phyloP scores from a whole-genome alignment of 2,329 filamentous ascomycete genomes.

The Diplodia intermedia region DNA sequence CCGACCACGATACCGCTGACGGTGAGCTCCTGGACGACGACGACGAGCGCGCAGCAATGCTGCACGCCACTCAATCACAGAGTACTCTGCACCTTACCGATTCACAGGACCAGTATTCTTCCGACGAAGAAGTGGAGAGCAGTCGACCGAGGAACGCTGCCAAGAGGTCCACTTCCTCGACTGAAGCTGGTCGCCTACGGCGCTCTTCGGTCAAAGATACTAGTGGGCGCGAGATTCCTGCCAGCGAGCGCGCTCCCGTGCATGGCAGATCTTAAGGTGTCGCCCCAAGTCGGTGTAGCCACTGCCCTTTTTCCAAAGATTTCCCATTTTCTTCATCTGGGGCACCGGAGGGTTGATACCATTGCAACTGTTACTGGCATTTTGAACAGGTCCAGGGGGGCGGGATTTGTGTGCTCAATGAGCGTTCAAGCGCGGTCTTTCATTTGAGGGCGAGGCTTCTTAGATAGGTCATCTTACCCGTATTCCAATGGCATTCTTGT shows the following conservation, averaged over 20 bases:
- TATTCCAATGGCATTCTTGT: conserved; percentile 3
- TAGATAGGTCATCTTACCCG: conserved; percentile 8
- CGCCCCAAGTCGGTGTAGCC: background rate
- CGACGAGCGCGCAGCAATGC: conserved; percentile 67
- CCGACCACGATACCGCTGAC: conserved; percentile 75
- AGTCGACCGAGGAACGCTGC: conserved; percentile 3
- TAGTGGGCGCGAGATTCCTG: conserved; percentile 51
- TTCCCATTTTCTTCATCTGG: background rate
- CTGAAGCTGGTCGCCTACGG: conserved; percentile 18
- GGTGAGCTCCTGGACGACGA: conserved; percentile 69
- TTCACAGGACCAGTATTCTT: conserved; percentile 42
- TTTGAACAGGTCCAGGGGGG: conserved; percentile 7
- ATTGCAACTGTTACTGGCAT: conserved; percentile 20
- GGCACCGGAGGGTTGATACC: conserved; percentile 24
- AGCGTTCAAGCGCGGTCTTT: conserved; percentile 23
- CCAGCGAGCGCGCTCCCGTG: conserved; percentile 53
- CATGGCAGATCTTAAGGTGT: conserved; percentile 13
- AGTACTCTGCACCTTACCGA: conserved; percentile 33
- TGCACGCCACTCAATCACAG: conserved; percentile 52
- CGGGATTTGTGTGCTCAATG: conserved; percentile 24
- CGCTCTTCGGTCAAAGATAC: conserved; percentile 45
- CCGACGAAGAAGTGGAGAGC: conserved; percentile 37
- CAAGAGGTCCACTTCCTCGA: conserved; percentile 16
- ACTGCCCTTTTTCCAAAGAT: background rate
- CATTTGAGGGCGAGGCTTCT: conserved; percentile 4